Percentiles rank a stretch among this genome's conserved stretches.
phyloP scores from a whole-genome alignment of 352 stramenopile species.

The Bremia lactucae region DNA sequence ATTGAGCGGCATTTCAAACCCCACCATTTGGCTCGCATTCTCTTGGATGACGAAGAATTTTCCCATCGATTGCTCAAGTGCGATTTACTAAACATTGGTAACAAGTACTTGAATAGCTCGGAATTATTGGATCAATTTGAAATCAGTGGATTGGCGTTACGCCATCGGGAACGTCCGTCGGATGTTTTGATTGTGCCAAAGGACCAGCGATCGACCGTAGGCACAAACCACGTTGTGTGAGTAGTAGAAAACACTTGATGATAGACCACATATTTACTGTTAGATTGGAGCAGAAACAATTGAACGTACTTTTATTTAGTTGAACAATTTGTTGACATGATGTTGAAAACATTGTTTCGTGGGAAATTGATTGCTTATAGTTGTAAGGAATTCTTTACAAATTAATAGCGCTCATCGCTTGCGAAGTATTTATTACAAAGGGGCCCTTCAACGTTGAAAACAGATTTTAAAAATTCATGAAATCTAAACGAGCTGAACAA shows the following conservation, averaged over 20 bases:
- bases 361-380: no score
- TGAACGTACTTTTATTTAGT: no score
- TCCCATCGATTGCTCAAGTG: constrained; percentile 33
- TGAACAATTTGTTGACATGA: no score
- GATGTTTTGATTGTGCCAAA: constrained; percentile 35
- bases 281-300: no score
- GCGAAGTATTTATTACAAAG: no score
- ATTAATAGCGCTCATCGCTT: no score
- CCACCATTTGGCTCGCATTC: constrained; percentile 31
- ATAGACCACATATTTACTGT: no score
- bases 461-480: no score
- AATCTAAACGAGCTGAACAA: no score
- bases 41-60: constrained; percentile 29
- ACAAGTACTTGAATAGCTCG: constrained; percentile 38
- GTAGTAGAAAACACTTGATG: constrained; percentile 13
- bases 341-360: no score
- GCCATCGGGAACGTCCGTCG: constrained; percentile 26
- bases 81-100: constrained; percentile 36
- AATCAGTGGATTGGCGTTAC: constrained; percentile 34
- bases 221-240: constrained; percentile 18
- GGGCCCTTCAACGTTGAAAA: no score
- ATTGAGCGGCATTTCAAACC: constrained; percentile 39
- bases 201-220: constrained; percentile 12
- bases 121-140: constrained; percentile 50
- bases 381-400: no score